Conservation (phyloP, 2,329 filamentous ascomycete genomes). For the Leptographium procerum region DNA sequence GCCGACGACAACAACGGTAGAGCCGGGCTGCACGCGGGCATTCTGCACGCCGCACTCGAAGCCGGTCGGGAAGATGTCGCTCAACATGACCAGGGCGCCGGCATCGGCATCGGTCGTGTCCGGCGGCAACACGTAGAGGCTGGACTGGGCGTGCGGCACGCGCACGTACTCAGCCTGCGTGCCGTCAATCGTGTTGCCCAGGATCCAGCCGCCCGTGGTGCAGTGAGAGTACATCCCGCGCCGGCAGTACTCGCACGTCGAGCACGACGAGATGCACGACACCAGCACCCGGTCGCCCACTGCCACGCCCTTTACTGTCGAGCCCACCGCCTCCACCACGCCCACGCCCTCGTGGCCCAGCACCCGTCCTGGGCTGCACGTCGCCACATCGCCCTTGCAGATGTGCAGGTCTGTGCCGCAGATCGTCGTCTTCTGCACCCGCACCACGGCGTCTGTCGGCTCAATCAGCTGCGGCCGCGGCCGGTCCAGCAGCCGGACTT, state of each 20-base stretch:
- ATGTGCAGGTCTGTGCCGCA: constrained; percentile 48
- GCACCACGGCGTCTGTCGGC: constrained; percentile 37
- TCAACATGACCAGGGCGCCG: constrained; percentile 34
- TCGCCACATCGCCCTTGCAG: constrained; percentile 39
- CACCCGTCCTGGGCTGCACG: constrained; percentile 30
- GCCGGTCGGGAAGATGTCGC: constrained; percentile 45
- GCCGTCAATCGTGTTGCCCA: constrained; percentile 41
- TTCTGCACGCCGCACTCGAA: constrained; percentile 42
- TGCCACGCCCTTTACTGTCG: constrained; percentile 32
- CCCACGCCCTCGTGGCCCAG: constrained; percentile 45
- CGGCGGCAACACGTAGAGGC: constrained; percentile 31
- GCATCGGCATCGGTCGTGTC: constrained; percentile 24
- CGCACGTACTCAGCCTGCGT: constrained; percentile 47
- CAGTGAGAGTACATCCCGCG: constrained; percentile 41
- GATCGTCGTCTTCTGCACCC: constrained; percentile 35
- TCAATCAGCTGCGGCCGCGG: constrained; percentile 28
- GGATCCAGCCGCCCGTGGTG: constrained; percentile 39
- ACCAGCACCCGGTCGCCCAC: constrained; percentile 41
- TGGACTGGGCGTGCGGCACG: constrained; percentile 37
- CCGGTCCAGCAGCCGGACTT: constrained; percentile 27
- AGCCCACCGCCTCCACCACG: constrained; percentile 31
- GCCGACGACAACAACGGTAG: constrained; percentile 42
- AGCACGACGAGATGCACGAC: constrained; percentile 39
- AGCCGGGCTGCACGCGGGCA: constrained; percentile 38
- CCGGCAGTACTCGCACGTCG: constrained; percentile 37